phyloP scores from a whole-genome alignment of 805 yeast species.

The Saccharomycopsis sp. region DNA sequence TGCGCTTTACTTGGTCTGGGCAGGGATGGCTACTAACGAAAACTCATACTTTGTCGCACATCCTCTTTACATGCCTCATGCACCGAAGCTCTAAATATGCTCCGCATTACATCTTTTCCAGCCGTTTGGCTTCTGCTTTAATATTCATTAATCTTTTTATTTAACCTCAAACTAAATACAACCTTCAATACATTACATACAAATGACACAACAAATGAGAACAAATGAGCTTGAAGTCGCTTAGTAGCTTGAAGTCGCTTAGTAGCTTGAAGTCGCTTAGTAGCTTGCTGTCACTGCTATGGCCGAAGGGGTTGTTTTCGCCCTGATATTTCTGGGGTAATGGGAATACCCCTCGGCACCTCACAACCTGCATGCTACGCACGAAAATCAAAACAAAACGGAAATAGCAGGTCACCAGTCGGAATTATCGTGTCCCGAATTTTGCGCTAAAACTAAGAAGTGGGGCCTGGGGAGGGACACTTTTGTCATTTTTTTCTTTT shows the following conservation, averaged over 20 bases:
- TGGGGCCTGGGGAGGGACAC: neutral
- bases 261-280: too few relatives aligned
- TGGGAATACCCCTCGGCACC: neutral
- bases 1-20: constrained; percentile 56
- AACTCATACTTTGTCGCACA: constrained; percentile 45
- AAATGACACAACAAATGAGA: neutral
- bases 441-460: neutral
- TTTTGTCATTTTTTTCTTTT: neutral
- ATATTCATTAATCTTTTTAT: neutral
- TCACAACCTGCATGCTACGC: neutral
- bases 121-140: neutral
- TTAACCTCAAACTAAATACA: neutral
- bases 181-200: neutral
- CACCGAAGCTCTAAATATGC: constrained; percentile 4
- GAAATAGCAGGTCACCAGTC: neutral
- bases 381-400: neutral
- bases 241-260: too few relatives aligned
- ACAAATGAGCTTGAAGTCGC: too few relatives aligned
- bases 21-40: constrained; percentile 51
- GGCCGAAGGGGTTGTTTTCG: neutral
- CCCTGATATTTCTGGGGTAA: neutral
- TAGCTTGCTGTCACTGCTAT: neutral
- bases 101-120: neutral
- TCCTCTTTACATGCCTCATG: constrained; percentile 20
- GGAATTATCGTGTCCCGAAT: neutral